These are phyloP conservation scores for Coemansia sp. DNA, from an alignment of 192 early-diverging fungal species.

Conservation along the genomic window DNA sequence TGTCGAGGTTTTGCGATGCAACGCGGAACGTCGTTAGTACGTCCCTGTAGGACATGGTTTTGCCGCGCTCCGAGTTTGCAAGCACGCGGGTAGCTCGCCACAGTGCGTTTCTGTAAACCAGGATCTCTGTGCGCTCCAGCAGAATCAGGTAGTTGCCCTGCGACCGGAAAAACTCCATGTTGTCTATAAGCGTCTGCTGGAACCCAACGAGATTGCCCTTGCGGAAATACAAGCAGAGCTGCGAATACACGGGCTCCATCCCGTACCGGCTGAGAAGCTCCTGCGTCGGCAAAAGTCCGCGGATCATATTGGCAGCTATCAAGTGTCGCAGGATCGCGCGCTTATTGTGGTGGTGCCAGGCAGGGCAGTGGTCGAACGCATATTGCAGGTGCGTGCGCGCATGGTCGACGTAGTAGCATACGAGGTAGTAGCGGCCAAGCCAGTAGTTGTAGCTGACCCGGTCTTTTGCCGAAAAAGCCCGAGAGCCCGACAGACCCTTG, in stretches of 20 bases:
- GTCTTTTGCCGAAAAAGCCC: slow-evolving; percentile 28
- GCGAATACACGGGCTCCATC: slow-evolving; percentile 36
- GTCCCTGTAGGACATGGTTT: slow-evolving; percentile 28
- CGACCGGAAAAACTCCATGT: slow-evolving; percentile 44
- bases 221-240: slow-evolving; percentile 25
- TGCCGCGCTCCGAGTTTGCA: slow-evolving; percentile 3
- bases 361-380: slow-evolving; percentile 35
- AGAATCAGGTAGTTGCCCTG: slow-evolving; percentile 46
- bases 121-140: slow-evolving; percentile 43
- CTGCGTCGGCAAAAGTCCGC: slow-evolving; percentile 24
- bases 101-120: slow-evolving; percentile 39
- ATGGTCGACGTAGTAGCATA: slow-evolving; percentile 40
- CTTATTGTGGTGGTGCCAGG: slow-evolving; percentile 47
- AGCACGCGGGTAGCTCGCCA: slow-evolving; percentile 9
- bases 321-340: slow-evolving; percentile 39
- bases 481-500: slow-evolving; percentile 7
- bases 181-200: slow-evolving; percentile 24
- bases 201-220: slow-evolving; percentile 43
- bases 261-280: slow-evolving; percentile 36
- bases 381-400: slow-evolving; percentile 38
- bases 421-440: slow-evolving; percentile 45
- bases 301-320: slow-evolving; percentile 45
- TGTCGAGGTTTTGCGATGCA: slow-evolving; percentile 23
- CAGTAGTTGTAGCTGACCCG: slow-evolving; percentile 40
- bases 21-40: slow-evolving; percentile 29